A percentile compares a stretch with the other conserved stretches of the same genome.
Evolutionary conservation across 805 yeast genomes (phyloP).

Genomic region (Kodamaea fukazawae): DNA sequence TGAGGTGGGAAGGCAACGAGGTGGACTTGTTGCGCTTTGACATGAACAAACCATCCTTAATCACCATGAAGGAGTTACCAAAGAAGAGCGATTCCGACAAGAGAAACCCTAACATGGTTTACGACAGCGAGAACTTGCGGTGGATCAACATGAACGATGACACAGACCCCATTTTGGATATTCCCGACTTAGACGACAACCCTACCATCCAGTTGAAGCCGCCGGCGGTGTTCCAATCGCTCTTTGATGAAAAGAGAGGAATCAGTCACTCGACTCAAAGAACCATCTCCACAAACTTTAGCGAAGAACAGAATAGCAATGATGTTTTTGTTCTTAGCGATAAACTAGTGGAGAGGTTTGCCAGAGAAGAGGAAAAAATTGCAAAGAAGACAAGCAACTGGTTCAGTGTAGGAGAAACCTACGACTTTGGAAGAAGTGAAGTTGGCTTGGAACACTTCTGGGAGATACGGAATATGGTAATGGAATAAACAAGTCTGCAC

Average conservation of each 20-base stretch:
- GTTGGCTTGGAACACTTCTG: constrained; percentile 31
- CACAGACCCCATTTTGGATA: constrained; percentile 41
- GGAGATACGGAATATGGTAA: constrained; percentile 44
- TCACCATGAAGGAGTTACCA: constrained; percentile 19
- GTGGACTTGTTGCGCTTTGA: constrained; percentile 55
- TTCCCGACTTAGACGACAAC: constrained; percentile 42
- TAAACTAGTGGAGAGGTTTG: constrained; percentile 29
- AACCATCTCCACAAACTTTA: constrained; percentile 28
- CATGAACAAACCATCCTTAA: constrained; percentile 37
- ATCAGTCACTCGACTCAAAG: constrained; percentile 38
- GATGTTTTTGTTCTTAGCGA: constrained; percentile 27
- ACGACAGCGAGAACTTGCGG: constrained; percentile 52
- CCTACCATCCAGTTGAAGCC: constrained; percentile 4
- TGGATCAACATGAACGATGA: constrained; percentile 54
- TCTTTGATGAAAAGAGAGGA: constrained; percentile 20
- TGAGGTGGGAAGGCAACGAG: constrained; percentile 67
- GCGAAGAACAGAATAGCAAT: constrained; percentile 14
- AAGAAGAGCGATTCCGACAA: constrained; percentile 10
- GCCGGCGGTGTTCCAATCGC: constrained; percentile 1
- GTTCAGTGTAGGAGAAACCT: constrained; percentile 32
- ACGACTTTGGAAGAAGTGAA: constrained; percentile 12
- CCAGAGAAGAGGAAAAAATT: constrained; percentile 36
- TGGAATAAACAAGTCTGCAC: constrained; percentile 25
- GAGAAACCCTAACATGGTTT: constrained; percentile 50
- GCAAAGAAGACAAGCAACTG: constrained; percentile 35